These are phyloP conservation scores for Blastobotrys arbuscula DNA, from an alignment of 1,139 yeast species.

Conservation along the genomic window DNA sequence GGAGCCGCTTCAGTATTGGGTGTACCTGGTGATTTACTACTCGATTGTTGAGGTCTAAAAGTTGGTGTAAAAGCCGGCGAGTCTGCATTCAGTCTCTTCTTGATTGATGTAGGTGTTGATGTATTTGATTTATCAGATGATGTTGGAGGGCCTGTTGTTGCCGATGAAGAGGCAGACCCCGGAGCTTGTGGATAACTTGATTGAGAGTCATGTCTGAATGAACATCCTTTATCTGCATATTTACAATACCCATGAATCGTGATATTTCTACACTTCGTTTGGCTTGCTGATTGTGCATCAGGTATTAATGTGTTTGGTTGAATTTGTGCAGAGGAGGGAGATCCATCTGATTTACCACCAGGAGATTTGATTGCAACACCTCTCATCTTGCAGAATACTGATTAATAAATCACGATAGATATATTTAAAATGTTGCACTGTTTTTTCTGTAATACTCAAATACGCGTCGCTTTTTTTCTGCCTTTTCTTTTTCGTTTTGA, in stretches of 20 bases:
- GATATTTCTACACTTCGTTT: conserved; percentile 79
- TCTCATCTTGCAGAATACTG: conserved; percentile 1
- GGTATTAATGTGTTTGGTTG: background rate
- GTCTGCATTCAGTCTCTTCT: conserved; percentile 52
- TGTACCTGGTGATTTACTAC: conserved; percentile 12
- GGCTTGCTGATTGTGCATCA: conserved; percentile 31
- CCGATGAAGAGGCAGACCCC: background rate
- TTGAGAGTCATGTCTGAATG: conserved; percentile 56
- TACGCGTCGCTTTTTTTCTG: background rate
- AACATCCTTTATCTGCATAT: conserved; percentile 84
- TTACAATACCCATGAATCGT: conserved; percentile 86
- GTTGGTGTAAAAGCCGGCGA: conserved; percentile 63
- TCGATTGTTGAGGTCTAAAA: conserved; percentile 8
- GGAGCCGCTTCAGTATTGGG: conserved; percentile 19
- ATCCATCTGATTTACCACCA: background rate
- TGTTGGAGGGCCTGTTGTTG: background rate
- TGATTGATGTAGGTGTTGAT: conserved; percentile 12
- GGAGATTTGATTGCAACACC: conserved; percentile 9
- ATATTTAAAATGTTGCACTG: background rate
- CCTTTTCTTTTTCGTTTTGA: background rate
- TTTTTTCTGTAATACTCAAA: too few species aligned
- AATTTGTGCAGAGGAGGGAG: too few species aligned
- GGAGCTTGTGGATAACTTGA: background rate
- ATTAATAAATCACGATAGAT: background rate
- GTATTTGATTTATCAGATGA: background rate